Evolutionary conservation across 768 basidiomycete genomes (phyloP).

Genomic region (Inosperma sp.): DNA sequence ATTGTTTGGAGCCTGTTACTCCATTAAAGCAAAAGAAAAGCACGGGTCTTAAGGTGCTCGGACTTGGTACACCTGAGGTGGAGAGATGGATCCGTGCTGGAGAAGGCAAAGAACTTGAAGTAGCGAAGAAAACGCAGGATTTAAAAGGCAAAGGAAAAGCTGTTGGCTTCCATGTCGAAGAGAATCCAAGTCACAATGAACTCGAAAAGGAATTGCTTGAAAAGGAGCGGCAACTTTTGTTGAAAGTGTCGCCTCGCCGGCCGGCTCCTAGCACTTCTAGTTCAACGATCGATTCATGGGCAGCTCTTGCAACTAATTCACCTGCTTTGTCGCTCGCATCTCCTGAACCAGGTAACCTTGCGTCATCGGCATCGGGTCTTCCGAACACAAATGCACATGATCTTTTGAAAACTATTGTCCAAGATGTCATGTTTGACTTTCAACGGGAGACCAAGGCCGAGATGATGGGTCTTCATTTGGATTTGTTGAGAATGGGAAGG

Average conservation of each 20-base stretch:
- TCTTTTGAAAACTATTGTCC: constrained; percentile 58
- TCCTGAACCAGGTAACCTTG: constrained; percentile 17
- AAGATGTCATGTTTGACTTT: constrained; percentile 70
- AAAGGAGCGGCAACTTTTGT: constrained; percentile 38
- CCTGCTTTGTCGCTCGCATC: constrained; percentile 31
- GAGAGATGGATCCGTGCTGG: constrained; percentile 47
- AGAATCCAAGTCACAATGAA: constrained; percentile 19
- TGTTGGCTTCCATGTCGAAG: constrained; percentile 42
- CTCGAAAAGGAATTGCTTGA: constrained; percentile 22
- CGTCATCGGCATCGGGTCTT: constrained; percentile 23
- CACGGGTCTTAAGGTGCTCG: constrained; percentile 33
- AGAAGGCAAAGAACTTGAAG: constrained; percentile 25
- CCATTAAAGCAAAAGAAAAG: constrained; percentile 23
- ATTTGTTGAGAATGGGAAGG: constrained; percentile 65
- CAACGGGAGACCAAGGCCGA: constrained; percentile 66
- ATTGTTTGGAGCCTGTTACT: constrained; percentile 31
- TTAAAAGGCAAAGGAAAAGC: constrained; percentile 34
- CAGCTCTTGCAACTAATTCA: constrained; percentile 23
- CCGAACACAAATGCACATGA: constrained; percentile 43
- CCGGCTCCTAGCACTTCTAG: constrained; percentile 20
- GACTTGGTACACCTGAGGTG: constrained; percentile 52
- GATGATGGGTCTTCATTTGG: constrained; percentile 71
- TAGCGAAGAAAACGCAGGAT: constrained; percentile 15
- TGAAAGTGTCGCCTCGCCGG: constrained; percentile 58
- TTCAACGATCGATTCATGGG: constrained; percentile 33